Percentiles rank a stretch among this genome's conserved stretches.
These are phyloP conservation scores for Solanum appendiculatum DNA, from an alignment of 257 asterid species.

Conservation along the genomic window DNA sequence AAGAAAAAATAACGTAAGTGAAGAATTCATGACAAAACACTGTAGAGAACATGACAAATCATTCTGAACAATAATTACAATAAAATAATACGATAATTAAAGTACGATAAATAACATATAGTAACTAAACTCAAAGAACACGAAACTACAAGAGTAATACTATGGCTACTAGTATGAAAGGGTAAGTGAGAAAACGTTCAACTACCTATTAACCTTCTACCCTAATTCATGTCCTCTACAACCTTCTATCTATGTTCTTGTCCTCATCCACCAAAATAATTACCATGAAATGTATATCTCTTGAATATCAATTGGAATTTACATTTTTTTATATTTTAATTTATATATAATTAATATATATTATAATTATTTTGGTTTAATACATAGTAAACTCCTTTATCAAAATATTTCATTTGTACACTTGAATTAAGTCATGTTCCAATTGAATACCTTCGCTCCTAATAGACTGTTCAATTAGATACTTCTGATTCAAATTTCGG, in stretches of 20 bases:
- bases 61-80: background rate
- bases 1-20: background rate
- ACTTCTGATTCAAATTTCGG: too few relatives aligned
- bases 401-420: too few relatives aligned
- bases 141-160: background rate
- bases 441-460: too few relatives aligned
- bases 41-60: background rate
- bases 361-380: too few relatives aligned
- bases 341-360: too few relatives aligned
- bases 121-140: background rate
- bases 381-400: too few relatives aligned
- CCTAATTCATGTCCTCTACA: background rate
- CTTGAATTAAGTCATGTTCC: background rate
- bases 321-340: too few relatives aligned
- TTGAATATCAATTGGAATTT: background rate
- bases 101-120: background rate
- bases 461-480: too few relatives aligned
- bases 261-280: background rate
- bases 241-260: fast-evolving
- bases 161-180: too few relatives aligned
- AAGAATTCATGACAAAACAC: background rate
- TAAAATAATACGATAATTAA: background rate
- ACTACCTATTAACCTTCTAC: too few relatives aligned
- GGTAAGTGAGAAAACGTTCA: background rate
- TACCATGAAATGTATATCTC: background rate